Evolutionary conservation across 2,329 filamentous ascomycete genomes (phyloP).

Genomic region (Orbilia oligospora): DNA sequence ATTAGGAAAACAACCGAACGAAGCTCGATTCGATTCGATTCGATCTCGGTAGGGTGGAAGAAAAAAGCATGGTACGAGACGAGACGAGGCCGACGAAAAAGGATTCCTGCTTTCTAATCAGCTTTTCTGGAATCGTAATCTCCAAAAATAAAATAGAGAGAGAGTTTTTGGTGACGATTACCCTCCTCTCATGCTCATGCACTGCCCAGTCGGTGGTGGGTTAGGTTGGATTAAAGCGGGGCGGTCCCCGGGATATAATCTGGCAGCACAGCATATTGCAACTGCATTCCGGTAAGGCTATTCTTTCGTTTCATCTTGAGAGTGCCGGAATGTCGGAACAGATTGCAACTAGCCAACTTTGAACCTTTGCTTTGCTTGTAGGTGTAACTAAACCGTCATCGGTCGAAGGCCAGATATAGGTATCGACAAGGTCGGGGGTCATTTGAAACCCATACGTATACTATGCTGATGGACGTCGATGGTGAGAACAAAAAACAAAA

Average conservation of each 20-base stretch:
- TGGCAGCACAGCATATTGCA: too few relatives aligned
- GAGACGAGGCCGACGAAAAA: neutral
- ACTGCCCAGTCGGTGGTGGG: neutral
- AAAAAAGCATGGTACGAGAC: constrained; percentile 3
- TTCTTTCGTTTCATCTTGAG: constrained; percentile 40
- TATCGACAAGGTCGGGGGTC: constrained; percentile 4
- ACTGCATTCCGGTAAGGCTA: constrained; percentile 1
- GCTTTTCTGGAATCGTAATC: neutral
- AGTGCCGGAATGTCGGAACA: constrained; percentile 32
- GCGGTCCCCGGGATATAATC: neutral
- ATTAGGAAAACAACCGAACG: neutral
- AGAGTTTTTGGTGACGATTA: constrained; percentile 13
- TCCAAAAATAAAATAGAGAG: constrained; percentile 21
- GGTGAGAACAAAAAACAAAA: neutral
- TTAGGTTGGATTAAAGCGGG: constrained; percentile 1
- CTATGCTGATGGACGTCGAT: neutral
- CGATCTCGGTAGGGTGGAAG: neutral
- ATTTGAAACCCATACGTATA: too few relatives aligned
- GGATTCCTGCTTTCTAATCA: constrained; percentile 8
- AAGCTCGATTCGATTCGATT: constrained; percentile 4
- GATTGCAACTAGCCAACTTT: neutral
- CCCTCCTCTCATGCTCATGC: neutral
- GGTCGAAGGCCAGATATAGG: neutral
- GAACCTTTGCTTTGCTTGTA: too few relatives aligned
- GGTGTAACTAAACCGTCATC: neutral